Percentiles rank a stretch among this genome's conserved stretches.
Conservation (phyloP, 345 rosid species). For the Noccaea caerulescens region DNA sequence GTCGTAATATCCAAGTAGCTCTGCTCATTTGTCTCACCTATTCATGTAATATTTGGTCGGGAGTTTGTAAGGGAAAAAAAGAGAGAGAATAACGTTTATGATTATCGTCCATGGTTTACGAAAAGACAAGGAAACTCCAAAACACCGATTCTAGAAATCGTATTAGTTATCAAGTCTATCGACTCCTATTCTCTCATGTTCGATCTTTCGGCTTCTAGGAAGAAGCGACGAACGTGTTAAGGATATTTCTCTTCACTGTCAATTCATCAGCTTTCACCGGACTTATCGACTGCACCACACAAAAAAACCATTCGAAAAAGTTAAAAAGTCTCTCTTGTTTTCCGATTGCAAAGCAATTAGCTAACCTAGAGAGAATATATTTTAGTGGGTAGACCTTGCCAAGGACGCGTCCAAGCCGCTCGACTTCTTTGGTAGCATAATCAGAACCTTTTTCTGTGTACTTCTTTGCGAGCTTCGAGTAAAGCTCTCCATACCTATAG, state of each 20-base stretch:
- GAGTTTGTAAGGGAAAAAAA: background rate
- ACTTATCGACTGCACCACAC: constrained; percentile 72
- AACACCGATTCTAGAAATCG: constrained; percentile 35
- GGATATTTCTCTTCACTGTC: constrained; percentile 78
- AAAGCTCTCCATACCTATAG: constrained; percentile 75
- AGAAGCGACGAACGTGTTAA: constrained; percentile 53
- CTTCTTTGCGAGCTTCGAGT: constrained; percentile 74
- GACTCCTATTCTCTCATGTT: constrained; percentile 23
- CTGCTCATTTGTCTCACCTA: background rate
- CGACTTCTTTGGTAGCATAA: constrained; percentile 75
- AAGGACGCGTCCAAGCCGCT: constrained; percentile 82
- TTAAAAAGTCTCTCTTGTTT: background rate
- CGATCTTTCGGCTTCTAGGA: constrained; percentile 25
- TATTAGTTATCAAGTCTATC: constrained; percentile 29
- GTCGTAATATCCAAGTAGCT: background rate
- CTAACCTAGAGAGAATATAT: background rate
- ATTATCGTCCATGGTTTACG: background rate
- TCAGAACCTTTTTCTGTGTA: constrained; percentile 80
- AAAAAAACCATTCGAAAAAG: background rate
- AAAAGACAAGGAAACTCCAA: constrained; percentile 22
- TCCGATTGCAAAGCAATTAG: background rate
- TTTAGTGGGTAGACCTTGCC: constrained; percentile 57
- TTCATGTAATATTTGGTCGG: no score
- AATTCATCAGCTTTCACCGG: constrained; percentile 83
- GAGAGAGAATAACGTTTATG: background rate